Conservation (phyloP, 805 yeast genomes). For the Candida xiaguanensis region DNA sequence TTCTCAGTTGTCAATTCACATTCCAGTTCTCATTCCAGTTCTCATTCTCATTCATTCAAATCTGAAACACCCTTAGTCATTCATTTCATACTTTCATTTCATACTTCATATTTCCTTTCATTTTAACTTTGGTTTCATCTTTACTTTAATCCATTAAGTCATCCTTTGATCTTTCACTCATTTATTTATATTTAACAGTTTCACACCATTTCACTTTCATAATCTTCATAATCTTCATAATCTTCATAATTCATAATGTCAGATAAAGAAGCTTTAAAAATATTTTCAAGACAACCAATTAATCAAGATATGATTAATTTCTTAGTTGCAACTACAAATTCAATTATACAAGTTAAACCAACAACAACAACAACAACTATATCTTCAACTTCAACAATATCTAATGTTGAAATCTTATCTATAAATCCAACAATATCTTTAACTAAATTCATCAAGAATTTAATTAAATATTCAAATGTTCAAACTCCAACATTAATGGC, state of each 20-base stretch:
- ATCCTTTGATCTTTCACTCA: too few species aligned
- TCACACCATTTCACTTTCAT: background rate
- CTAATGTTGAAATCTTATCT: conserved; percentile 16
- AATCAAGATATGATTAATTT: conserved; percentile 54
- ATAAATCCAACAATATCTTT: conserved; percentile 30
- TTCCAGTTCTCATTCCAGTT: background rate
- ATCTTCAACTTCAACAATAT: conserved; percentile 39
- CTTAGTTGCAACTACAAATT: conserved; percentile 54
- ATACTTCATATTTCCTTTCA: too few species aligned
- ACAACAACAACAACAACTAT: background rate
- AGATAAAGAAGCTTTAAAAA: conserved; percentile 45
- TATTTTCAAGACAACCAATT: conserved; percentile 55
- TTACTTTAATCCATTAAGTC: too few species aligned
- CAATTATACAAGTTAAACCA: conserved; percentile 48
- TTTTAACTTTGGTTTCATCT: too few species aligned
- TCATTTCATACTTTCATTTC: too few species aligned
- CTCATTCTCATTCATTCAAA: too few species aligned
- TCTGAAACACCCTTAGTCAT: too few species aligned
- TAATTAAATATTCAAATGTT: conserved; percentile 81
- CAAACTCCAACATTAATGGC: conserved; percentile 96
- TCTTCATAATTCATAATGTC: conserved; percentile 17
- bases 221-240: background rate
- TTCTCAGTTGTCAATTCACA: too few species aligned
- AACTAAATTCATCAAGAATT: conserved; percentile 61
- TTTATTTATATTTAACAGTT: too few species aligned